Evolutionary conservation across 2,329 filamentous ascomycete genomes (phyloP), one percentile per base, ranked within the genome.

Genomic region (Apiospora aurea): DNA sequence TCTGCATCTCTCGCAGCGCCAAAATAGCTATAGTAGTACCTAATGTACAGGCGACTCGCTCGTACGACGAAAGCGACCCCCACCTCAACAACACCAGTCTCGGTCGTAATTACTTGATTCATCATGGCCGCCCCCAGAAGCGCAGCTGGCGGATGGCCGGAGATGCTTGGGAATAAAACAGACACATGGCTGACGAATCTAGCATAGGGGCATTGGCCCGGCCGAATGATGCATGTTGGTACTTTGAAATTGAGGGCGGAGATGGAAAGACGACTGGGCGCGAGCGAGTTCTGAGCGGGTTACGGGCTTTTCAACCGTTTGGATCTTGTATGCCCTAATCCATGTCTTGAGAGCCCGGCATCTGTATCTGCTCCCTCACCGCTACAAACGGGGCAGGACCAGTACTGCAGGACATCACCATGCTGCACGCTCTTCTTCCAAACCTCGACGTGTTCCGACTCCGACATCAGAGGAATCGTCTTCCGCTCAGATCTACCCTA

Each of bases 51-150:
- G 51, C 24, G 13, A 16, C 14, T 61, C 51, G 53, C 53, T 61
- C 29, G 53, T 61, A 61, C 53, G 29, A 61, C 53, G 34, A 34
- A 10, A 61, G 34, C 7, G 18, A 29, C 10, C 57, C 21, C 34
- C 29, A 41, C 29, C 21, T 18, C 57, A 41, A 64, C 29, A 41
- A 64, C 29, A 41, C 21, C 21, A 24, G 18, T 38, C 11, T 64
- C 57, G 57, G 57, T 41, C 41, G 18, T 38, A 41, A 64, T 64
- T 64, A 64, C 57, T 64, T 14, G 57, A 41, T 64, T 41, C 18
- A 41, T 64, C 29, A 64, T 41, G 34, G 10, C 21, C 10, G 29
- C 8, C 57, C 57, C 57, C 53, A 21, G 53, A 61, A 24, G 49
- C 5, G 7, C n/a, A 24, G 46, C 18, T 51, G 49, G n/a, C 24